phyloP scores from a whole-genome alignment of 2,329 filamentous ascomycete species.

The Gyromitra esculenta region DNA sequence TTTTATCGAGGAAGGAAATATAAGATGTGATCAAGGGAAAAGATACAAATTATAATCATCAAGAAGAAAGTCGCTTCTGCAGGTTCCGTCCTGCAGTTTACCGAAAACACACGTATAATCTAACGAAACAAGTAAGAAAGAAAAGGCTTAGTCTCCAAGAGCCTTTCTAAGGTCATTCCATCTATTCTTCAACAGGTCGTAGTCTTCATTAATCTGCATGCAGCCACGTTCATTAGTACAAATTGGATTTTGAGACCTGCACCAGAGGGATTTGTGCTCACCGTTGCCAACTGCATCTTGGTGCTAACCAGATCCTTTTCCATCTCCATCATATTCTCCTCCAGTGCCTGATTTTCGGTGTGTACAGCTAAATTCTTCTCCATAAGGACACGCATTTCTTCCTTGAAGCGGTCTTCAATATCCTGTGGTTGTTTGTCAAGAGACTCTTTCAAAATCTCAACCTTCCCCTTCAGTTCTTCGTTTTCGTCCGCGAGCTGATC shows the following conservation, averaged over 20 bases:
- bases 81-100: constrained; percentile 20
- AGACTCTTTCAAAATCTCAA: constrained; percentile 82
- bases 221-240: constrained; percentile 48
- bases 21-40: constrained; percentile 4
- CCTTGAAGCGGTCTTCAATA: constrained; percentile 80
- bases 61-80: constrained; percentile 16
- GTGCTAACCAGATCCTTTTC: constrained; percentile 91
- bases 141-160: constrained; percentile 60
- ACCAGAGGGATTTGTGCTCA: constrained; percentile 65
- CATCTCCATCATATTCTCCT: constrained; percentile 90
- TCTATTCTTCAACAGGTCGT: constrained; percentile 78
- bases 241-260: constrained; percentile 4
- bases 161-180: constrained; percentile 76
- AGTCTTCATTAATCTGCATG: constrained; percentile 71
- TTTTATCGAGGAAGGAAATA: not conserved
- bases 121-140: not conserved
- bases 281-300: constrained; percentile 95
- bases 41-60: constrained; percentile 6
- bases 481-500: constrained; percentile 89
- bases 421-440: constrained; percentile 91
- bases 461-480: constrained; percentile 84
- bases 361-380: constrained; percentile 91
- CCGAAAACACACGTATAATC: constrained; percentile 19
- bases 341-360: constrained; percentile 86
- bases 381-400: constrained; percentile 91